phyloP scores from a whole-genome alignment of 495 filamentous ascomycete genomes.

The Penicillium mononematosum region DNA sequence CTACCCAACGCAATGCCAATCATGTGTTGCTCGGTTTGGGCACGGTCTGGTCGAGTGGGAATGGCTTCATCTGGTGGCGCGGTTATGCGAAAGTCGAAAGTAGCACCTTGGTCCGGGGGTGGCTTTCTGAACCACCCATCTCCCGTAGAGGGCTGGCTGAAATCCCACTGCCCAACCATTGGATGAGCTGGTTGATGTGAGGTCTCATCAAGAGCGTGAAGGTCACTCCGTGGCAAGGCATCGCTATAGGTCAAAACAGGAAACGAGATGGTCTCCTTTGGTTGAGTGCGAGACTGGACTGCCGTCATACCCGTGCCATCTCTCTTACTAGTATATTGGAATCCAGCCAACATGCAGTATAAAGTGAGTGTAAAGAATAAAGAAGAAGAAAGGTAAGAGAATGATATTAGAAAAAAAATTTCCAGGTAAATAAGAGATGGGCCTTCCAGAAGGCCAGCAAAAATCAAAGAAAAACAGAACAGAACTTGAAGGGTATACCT shows the following conservation, averaged over 20 bases:
- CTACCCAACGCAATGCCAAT: slow-evolving; percentile 58
- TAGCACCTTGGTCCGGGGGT: slow-evolving; percentile 18
- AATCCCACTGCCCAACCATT: slow-evolving; percentile 16
- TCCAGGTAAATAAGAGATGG: slow-evolving; percentile 34
- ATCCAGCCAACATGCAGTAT: slow-evolving; percentile 2
- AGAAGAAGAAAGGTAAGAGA: background rate
- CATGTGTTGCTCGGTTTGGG: slow-evolving; percentile 29
- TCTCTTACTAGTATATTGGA: slow-evolving; percentile 8
- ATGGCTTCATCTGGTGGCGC: slow-evolving; percentile 32
- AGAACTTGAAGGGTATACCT: slow-evolving; percentile 4
- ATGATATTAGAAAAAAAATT: slow-evolving; percentile 16
- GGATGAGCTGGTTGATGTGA: slow-evolving; percentile 13
- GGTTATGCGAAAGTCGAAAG: slow-evolving; percentile 42
- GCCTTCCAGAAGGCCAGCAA: slow-evolving; percentile 50
- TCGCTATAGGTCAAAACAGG: slow-evolving; percentile 39
- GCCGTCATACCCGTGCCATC: slow-evolving; percentile 34
- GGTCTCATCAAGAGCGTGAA: slow-evolving; percentile 17
- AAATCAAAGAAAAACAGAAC: slow-evolving; percentile 19
- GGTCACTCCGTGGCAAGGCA: slow-evolving; percentile 36
- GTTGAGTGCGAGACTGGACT: slow-evolving; percentile 31
- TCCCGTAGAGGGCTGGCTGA: slow-evolving; percentile 26
- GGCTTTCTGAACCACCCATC: slow-evolving; percentile 25
- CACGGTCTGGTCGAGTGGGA: slow-evolving; percentile 14
- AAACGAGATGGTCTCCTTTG: slow-evolving; percentile 32
- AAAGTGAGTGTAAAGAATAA: background rate